These are phyloP conservation scores for Cryphonectria radicalis DNA, from an alignment of 2,329 filamentous ascomycete species.

Conservation along the genomic window DNA sequence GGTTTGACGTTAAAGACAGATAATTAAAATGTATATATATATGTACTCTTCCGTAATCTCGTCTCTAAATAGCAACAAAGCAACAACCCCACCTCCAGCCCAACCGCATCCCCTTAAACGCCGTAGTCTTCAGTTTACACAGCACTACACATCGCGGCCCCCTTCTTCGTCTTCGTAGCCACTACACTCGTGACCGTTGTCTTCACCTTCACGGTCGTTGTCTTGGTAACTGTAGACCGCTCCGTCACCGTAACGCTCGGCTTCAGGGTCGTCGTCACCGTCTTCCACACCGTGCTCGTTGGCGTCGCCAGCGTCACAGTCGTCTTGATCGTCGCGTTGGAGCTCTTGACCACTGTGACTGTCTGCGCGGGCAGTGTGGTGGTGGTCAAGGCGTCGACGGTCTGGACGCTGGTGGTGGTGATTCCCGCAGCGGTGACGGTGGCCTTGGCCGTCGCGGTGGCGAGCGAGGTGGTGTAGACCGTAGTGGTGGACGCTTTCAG, in stretches of 20 bases:
- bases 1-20: neutral
- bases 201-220: neutral
- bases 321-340: conserved; percentile 14
- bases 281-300: conserved; percentile 15
- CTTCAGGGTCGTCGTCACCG: neutral
- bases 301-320: conserved; percentile 13
- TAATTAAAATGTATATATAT: neutral
- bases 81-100: neutral
- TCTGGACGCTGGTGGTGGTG: neutral
- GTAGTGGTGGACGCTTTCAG: conserved; percentile 34
- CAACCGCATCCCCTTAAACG: neutral
- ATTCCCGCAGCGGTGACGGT: conserved; percentile 8
- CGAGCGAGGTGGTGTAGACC: conserved; percentile 9
- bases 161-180: neutral
- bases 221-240: conserved; percentile 6
- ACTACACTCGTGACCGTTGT: neutral
- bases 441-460: conserved; percentile 21
- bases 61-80: neutral
- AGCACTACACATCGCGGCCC: neutral
- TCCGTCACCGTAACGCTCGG: neutral
- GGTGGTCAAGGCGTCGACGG: conserved; percentile 1
- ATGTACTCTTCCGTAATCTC: neutral
- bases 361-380: conserved; percentile 12
- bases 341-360: conserved; percentile 8
- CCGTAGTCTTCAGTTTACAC: neutral